Base-by-base conservation (phyloP, 2,329 filamentous ascomycete species). In the Arthrobotrys musiformis region DNA sequence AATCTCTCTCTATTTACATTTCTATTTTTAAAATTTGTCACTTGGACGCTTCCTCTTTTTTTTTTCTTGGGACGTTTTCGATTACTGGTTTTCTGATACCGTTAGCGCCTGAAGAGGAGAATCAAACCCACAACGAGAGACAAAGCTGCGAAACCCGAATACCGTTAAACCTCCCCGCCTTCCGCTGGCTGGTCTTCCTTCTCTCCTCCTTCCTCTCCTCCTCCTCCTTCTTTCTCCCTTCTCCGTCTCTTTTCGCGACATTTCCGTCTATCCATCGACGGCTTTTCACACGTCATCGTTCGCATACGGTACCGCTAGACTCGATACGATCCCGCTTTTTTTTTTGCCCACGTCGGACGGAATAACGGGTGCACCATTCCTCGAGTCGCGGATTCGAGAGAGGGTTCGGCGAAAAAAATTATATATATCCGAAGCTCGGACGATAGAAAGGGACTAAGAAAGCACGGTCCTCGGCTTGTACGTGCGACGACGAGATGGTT, bases 41-140 rank as follows among this genome's bases (percentile, higher is more conserved):
- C 5, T 5, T 35, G 30, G 30, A 6, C 11, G 5, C 7, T 19
- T 44, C 15, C 15, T 40, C 3, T 44, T 44, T 44, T 44, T 22
- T 48, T 48, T 58, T 58, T 58, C 19, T 19, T 40, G 9, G 54
- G 33, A 58, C 17, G 54, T 58, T 37, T 40, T 58, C 54, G 30
- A 58, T 58, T 40, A 24, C 54, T 58, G 26, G 1, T 40, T 63
- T 22, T 63, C 68, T 64, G 68, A 64, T 64, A 64, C 68, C 35
- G 35, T 70, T 70, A 70, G 72, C 72, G 72, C 72, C 62, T 61
- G 62, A 58, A 28, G 22, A 58, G 58, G 22, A 58, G 58, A 64
- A 58, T 64, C 63, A 69, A 76, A 76, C 64, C 35, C 54, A 69
- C 62, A 68, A 72, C 58, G 35, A 68, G 30, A 40, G 37, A 64